These are phyloP conservation scores for Boletus rubescentipes DNA, from an alignment of 768 basidiomycete species.

Conservation along the genomic window DNA sequence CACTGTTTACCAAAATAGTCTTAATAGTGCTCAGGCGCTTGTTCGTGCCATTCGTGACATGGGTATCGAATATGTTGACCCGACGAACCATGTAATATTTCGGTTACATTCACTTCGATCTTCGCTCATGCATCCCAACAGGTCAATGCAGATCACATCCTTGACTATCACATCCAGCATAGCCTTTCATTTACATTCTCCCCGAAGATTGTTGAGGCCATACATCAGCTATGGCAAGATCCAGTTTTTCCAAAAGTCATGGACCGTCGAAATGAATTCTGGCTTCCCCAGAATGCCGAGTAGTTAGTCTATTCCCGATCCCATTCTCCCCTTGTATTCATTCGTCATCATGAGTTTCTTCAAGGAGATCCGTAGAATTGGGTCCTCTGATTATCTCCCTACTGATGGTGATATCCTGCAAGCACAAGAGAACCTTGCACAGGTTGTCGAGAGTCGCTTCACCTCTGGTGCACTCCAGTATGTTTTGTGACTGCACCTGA, in stretches of 20 bases:
- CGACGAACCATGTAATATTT: neutral
- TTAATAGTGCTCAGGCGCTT: neutral
- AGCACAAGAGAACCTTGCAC: neutral
- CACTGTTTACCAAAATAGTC: neutral
- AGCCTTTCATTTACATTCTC: neutral
- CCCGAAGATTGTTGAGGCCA: neutral
- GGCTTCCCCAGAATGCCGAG: neutral
- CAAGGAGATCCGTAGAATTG: neutral
- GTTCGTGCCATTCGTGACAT: neutral
- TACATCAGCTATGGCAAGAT: constrained; percentile 4
- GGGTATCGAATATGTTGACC: neutral
- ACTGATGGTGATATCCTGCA: neutral
- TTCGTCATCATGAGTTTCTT: neutral
- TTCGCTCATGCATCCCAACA: neutral
- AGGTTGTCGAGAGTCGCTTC: neutral
- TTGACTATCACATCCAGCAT: neutral
- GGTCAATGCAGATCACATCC: neutral
- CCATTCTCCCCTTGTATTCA: neutral
- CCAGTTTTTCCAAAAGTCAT: neutral
- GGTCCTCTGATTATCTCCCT: neutral
- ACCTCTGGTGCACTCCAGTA: neutral
- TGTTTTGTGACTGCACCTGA: neutral
- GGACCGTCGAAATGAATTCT: neutral
- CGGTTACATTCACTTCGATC: neutral
- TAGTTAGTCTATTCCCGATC: neutral